Conservation (phyloP, 192 early-diverging fungal species). For the Rhizoclosmatium sp. region DNA sequence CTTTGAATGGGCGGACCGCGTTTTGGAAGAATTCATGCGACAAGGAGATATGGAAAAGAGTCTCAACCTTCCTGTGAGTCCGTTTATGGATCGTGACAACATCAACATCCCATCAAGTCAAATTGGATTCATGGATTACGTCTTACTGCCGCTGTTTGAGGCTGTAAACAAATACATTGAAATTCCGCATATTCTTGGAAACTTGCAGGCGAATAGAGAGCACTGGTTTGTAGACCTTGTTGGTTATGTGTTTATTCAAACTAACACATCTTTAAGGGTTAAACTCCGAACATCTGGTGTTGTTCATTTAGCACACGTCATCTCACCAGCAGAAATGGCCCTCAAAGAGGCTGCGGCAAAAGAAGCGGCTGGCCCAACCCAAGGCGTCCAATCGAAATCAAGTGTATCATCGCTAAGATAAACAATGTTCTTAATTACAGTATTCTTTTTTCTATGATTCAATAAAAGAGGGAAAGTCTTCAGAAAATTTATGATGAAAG, state of each 20-base stretch:
- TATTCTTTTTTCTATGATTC: too few relatives aligned
- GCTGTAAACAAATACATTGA: conserved; percentile 49
- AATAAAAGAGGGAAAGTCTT: too few relatives aligned
- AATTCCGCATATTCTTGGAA: conserved; percentile 41
- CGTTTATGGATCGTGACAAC: conserved; percentile 62
- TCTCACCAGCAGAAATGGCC: conserved; percentile 20
- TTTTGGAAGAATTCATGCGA: conserved; percentile 57
- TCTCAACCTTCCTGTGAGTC: conserved; percentile 51
- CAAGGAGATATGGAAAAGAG: conserved; percentile 62
- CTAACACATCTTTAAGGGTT: background rate
- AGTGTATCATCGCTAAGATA: conserved; percentile 12
- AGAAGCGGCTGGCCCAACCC: background rate
- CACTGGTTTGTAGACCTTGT: conserved; percentile 45
- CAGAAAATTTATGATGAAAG: background rate
- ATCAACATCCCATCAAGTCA: conserved; percentile 58
- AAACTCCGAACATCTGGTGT: conserved; percentile 26
- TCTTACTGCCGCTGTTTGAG: conserved; percentile 52
- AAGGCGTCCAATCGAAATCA: background rate
- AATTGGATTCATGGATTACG: conserved; percentile 59
- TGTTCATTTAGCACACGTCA: conserved; percentile 13
- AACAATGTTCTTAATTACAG: background rate
- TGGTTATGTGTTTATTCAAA: background rate
- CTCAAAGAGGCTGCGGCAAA: conserved; percentile 3
- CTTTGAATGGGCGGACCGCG: conserved; percentile 48
- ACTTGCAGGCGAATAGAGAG: conserved; percentile 46